Percentiles rank a stretch among this genome's conserved stretches.
phyloP scores from a whole-genome alignment of 371 early-diverging fungal species.

The Batrachochytrium dendrobatidis region DNA sequence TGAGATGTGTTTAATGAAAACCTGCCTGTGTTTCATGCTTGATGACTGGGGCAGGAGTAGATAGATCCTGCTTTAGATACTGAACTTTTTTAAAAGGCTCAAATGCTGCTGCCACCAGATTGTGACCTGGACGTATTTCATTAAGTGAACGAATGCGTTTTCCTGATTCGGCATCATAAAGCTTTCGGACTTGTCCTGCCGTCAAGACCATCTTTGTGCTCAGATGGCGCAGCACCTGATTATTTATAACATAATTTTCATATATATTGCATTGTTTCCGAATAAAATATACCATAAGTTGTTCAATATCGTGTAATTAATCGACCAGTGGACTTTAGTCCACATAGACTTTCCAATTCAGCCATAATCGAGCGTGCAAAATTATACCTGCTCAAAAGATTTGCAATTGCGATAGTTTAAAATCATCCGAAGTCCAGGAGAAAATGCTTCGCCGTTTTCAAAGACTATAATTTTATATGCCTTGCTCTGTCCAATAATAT shows the following conservation, averaged over 20 bases:
- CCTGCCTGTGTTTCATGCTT: neutral
- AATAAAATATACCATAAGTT: too few relatives aligned
- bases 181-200: constrained; percentile 26
- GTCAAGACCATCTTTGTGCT: constrained; percentile 14
- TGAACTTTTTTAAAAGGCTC: constrained; percentile 22
- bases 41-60: neutral
- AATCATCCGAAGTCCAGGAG: constrained; percentile 18
- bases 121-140: constrained; percentile 29
- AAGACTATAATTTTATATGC: constrained; percentile 37
- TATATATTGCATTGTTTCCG: neutral
- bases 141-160: constrained; percentile 23
- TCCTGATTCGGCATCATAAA: constrained; percentile 37
- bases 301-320: neutral
- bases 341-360: neutral
- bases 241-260: neutral
- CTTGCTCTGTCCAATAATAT: constrained; percentile 39
- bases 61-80: constrained; percentile 15
- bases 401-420: constrained; percentile 43
- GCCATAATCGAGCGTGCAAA: neutral
- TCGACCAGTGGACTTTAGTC: neutral
- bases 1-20: neutral
- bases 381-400: constrained; percentile 33
- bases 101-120: constrained; percentile 21
- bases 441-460: constrained; percentile 32
- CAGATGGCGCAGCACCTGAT: constrained; percentile 21